phyloP scores from a whole-genome alignment of 2,329 filamentous ascomycete species.

The Penicillium sumatraense region DNA sequence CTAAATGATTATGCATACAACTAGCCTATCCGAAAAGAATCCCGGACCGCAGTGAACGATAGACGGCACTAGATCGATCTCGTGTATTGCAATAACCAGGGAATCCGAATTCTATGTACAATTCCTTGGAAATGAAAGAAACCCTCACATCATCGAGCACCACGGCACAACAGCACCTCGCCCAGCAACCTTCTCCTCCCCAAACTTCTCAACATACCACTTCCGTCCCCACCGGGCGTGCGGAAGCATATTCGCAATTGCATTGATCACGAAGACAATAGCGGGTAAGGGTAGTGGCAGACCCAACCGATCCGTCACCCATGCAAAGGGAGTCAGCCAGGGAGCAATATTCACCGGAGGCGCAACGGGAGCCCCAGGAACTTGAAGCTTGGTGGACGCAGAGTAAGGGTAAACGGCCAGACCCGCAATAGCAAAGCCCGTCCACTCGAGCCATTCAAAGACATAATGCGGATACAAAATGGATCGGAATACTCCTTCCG shows the following conservation, averaged over 20 bases:
- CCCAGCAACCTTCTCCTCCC: conserved; percentile 74
- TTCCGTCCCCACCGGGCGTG: conserved; percentile 76
- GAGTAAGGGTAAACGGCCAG: conserved; percentile 38
- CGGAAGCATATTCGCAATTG: conserved; percentile 87
- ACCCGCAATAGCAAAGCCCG: conserved; percentile 74
- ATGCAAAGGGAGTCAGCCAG: conserved; percentile 41
- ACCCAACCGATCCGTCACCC: conserved; percentile 28
- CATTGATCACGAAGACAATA: conserved; percentile 81
- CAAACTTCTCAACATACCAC: conserved; percentile 91
- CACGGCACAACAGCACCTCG: conserved; percentile 75
- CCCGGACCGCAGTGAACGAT: too few species aligned
- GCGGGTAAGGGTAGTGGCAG: conserved; percentile 71
- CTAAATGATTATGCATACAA: too few species aligned
- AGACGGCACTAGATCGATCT: too few species aligned
- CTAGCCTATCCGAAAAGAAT: too few species aligned
- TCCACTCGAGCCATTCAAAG: conserved; percentile 97
- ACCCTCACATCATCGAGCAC: conserved; percentile 42
- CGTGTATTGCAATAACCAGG: too few species aligned
- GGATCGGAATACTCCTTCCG: conserved; percentile 79
- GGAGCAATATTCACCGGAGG: conserved; percentile 37
- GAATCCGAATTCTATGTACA: not conserved
- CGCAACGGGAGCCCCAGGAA: conserved; percentile 9
- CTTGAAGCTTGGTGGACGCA: conserved; percentile 6
- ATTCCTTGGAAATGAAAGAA: not conserved
- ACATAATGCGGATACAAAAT: conserved; percentile 92